These are phyloP conservation scores for Aspergillus carbonarius DNA, from an alignment of 2,329 filamentous ascomycete species.

Conservation along the genomic window DNA sequence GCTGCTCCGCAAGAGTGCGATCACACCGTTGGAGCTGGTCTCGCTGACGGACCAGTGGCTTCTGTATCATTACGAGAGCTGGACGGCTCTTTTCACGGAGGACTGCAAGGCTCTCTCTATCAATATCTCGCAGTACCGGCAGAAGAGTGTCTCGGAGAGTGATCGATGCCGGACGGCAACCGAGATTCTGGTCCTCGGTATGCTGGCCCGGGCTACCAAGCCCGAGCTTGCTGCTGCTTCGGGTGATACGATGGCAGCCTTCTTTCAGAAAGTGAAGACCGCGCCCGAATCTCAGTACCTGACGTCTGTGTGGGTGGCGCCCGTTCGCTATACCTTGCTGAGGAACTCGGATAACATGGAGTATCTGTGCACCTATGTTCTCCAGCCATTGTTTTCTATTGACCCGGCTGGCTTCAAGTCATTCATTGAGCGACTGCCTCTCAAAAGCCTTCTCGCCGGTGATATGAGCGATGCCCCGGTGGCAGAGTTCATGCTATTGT, in stretches of 20 bases:
- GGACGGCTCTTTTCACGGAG: slow-evolving; percentile 33
- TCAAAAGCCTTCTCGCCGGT: slow-evolving; percentile 49
- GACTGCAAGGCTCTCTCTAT: slow-evolving; percentile 33
- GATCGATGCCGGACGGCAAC: slow-evolving; percentile 22
- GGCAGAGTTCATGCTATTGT: slow-evolving; percentile 58
- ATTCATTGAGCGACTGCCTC: slow-evolving; percentile 61
- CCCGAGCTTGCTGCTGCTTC: slow-evolving; percentile 30
- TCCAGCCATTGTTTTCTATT: slow-evolving; percentile 36
- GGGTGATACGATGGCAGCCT: slow-evolving; percentile 27
- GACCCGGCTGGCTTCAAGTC: slow-evolving; percentile 34
- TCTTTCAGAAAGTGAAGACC: slow-evolving; percentile 31
- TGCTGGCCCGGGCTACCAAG: slow-evolving; percentile 33
- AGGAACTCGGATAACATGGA: slow-evolving; percentile 38
- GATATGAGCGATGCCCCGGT: slow-evolving; percentile 50
- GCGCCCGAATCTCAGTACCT: slow-evolving; percentile 12
- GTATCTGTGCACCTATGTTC: slow-evolving; percentile 35
- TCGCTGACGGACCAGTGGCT: slow-evolving; percentile 35
- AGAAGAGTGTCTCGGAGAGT: slow-evolving; percentile 13
- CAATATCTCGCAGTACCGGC: slow-evolving; percentile 20
- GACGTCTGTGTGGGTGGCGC: slow-evolving; percentile 36
- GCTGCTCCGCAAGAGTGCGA: slow-evolving; percentile 38
- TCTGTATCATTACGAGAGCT: slow-evolving; percentile 28
- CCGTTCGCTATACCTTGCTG: slow-evolving; percentile 38
- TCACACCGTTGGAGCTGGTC: slow-evolving; percentile 33
- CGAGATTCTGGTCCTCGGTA: slow-evolving; percentile 32